Base-by-base conservation (phyloP, 257 asterid species). In the Verbena officinalis region DNA sequence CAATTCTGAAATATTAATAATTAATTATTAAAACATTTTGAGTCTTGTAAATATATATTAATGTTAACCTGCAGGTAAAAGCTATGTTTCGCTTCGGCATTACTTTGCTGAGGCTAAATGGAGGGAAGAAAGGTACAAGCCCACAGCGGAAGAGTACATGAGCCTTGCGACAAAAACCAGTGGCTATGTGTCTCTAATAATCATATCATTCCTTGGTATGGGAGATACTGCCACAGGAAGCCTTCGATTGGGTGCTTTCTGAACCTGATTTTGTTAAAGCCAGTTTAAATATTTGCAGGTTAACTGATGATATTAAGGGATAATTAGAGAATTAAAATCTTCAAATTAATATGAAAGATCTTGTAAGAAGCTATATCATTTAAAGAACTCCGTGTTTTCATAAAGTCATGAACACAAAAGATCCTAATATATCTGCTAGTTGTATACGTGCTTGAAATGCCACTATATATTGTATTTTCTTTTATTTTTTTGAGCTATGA, bases 101-200 rank as follows among this genome's bases (percentile, higher is more conserved):
- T 75, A 65, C 40, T 70, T 65, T 14, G 59, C 4, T 4, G 77
- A 75, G 71, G 40, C 45, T 2, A 70, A 71, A 55, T 75, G 74
- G 80, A 63, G 73, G 59, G 53, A 75, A 15, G 55, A 36, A 40
- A 55, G 33, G 68, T 61, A 75, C 77, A 75, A 46, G 1, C 80
- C 77, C 10, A 60, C 17, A 15, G 38, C 30, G 24, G 80, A 75
- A 14, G 80, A 70, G 77, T 75, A 75, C 67, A 53, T 75, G 62
- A 20, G 24, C 3, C 45, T 70, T 36, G 83, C 78, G 42, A 39
- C 72, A 13, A 33, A 19, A 34, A 73, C 63, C 4, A 17, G 51
- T 10, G 64, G 49, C 9, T 70, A 73, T 9, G 62, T 16, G 15
- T 16, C 69, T 15, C 31, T 80, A 5, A 49, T 56, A 13, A 70